Evolutionary conservation across 768 basidiomycete species (phyloP).

Genomic region (Russula sp.): DNA sequence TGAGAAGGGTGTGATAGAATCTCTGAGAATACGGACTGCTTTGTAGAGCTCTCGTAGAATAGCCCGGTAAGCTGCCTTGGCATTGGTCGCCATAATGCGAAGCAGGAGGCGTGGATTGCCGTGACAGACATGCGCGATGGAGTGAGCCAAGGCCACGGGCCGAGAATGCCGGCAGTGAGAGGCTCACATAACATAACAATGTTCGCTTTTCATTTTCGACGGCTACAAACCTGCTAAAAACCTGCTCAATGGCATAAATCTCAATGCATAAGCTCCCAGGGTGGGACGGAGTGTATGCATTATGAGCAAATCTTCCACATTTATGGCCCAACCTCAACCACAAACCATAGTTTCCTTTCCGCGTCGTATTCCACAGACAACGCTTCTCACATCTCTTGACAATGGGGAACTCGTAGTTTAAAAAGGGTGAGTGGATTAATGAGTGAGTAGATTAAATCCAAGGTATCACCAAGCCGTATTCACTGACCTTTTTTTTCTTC

Average conservation of each 20-base stretch:
- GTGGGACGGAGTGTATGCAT: too few relatives aligned
- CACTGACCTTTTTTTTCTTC: background rate
- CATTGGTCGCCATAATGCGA: background rate
- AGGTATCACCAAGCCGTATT: background rate
- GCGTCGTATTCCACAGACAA: background rate
- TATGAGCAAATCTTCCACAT: too few relatives aligned
- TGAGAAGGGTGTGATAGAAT: constrained; percentile 3
- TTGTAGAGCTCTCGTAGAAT: constrained; percentile 49
- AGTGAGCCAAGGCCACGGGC: background rate
- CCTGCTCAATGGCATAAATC: too few relatives aligned
- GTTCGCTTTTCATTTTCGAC: too few relatives aligned
- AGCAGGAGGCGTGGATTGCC: too few relatives aligned
- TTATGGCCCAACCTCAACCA: background rate
- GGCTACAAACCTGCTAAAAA: too few relatives aligned
- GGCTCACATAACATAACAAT: background rate
- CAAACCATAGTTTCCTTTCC: background rate
- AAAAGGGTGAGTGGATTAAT: background rate
- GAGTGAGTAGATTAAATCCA: background rate
- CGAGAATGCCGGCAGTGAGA: background rate
- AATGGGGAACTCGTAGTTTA: background rate
- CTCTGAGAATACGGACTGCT: constrained; percentile 35
- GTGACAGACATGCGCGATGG: too few relatives aligned
- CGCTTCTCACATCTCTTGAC: background rate
- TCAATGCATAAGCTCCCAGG: too few relatives aligned
- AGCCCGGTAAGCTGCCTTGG: constrained; percentile 37